A percentile compares a stretch with the other conserved stretches of the same genome.
phyloP scores from a whole-genome alignment of 176 grass and related monocot species.

The bread wheat (Triticum aestivum) region IWGSC_CS_RefSeq_v2.1 NC_057802.1:41828430-41828929 shows the following conservation, averaged over 20 bases:
- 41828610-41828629: conserved; percentile 71
- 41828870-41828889: conserved; percentile 71
- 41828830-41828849: conserved; percentile 49
- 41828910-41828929: conserved; percentile 80
- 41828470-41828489: conserved; percentile 56
- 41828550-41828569: conserved; percentile 87
- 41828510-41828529: conserved; percentile 91
- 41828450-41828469: conserved; percentile 85
- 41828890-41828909: conserved; percentile 85
- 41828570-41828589: conserved; percentile 56
- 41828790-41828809: conserved; percentile 15
- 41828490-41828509: conserved; percentile 78
- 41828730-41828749: conserved; percentile 45
- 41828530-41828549: conserved; percentile 72
- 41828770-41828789: conserved; percentile 18
- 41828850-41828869: conserved; percentile 63
- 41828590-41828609: conserved; percentile 53
- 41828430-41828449: conserved; percentile 65
- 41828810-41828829: conserved; percentile 31
- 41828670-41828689: conserved; percentile 90
- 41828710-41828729: conserved; percentile 94
- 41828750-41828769: not conserved
- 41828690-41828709: conserved; percentile 93
- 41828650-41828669: conserved; percentile 95
- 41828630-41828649: conserved; percentile 47